Evolutionary conservation across 352 stramenopile species (phyloP).

Genomic region (Phytophthora quininea): DNA sequence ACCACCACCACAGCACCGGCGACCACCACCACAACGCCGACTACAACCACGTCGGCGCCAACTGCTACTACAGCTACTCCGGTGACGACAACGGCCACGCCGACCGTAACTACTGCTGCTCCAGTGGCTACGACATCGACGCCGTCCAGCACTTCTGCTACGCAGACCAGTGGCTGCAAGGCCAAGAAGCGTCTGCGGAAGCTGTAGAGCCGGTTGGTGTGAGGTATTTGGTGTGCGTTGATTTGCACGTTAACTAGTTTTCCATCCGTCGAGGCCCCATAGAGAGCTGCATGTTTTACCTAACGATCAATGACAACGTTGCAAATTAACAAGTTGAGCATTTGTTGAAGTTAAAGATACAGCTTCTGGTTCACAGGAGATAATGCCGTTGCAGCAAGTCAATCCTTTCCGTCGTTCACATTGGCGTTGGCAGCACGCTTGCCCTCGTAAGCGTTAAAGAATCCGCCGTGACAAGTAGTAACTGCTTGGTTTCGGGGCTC

Average conservation of each 20-base stretch:
- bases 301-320: not conserved
- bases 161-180: conserved; percentile 22
- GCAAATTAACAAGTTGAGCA: not conserved
- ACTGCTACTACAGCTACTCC: too few relatives aligned
- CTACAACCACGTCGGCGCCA: not conserved
- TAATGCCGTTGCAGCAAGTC: too few relatives aligned
- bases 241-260: not conserved
- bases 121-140: not conserved
- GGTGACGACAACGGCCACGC: not conserved
- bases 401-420: not conserved
- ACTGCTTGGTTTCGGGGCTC: not conserved
- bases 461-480: too few relatives aligned
- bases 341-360: not conserved
- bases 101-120: conserved; percentile 4
- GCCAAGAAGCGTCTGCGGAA: conserved; percentile 33
- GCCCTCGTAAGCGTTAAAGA: not conserved
- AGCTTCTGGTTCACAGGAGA: too few relatives aligned
- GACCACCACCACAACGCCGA: conserved; percentile 7
- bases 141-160: conserved; percentile 4
- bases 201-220: conserved; percentile 17
- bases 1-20: conserved; percentile 6
- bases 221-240: not conserved
- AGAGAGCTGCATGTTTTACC: not conserved
- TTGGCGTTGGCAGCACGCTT: not conserved
- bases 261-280: not conserved